Evolutionary conservation across 2,329 filamentous ascomycete species (phyloP), one percentile per base, ranked within the genome.

Genomic region (Conoideocrella luteorostrata): DNA sequence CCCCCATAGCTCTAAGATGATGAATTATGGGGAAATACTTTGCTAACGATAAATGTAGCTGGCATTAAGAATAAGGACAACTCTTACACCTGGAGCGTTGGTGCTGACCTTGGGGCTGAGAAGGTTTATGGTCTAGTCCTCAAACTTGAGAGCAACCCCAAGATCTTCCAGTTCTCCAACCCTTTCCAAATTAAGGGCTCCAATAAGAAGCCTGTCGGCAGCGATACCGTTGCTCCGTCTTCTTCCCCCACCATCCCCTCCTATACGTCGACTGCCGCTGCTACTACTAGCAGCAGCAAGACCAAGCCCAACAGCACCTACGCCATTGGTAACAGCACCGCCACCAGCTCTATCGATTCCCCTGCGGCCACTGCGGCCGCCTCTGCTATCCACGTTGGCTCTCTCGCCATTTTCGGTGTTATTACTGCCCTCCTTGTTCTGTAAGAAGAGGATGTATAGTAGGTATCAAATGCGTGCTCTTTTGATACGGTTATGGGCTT

Each of bases 91-190:
- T 83, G 79, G 79, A 49, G 56, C 20, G 68, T 82, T 40, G 66
- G 65, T 56, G 55, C 65, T 47, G 49, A 57, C 22, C 67, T 75
- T 21, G 73, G 71, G 48, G 54, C 54, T 45, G 57, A 66, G 32
- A 65, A 64, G 41, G 69, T 70, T 56, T 83, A 82, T 63, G 80
- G 79, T 51, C 66, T 84, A 58, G 66, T 70, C 64, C 66, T 84
- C 63, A 60, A 60, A 49, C 67, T 72, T 28, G 70, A 75, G 52
- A 63, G 60, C 50, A 57, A 78, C 64, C 43, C 65, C 18, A 50
- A 39, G 10, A 62, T 71, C 57, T 78, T 77, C 71, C 78, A 83
- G 71, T 82, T 74, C 71, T 79, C 76, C 45, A 73, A 72, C 67
- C 77, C 77, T 53, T 84, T 84, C 69, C 54, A 66, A 56, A 78